Evolutionary conservation across 2,329 filamentous ascomycete species (phyloP), one percentile per base, ranked within the genome.

Genomic region (Penicillium sp.): DNA sequence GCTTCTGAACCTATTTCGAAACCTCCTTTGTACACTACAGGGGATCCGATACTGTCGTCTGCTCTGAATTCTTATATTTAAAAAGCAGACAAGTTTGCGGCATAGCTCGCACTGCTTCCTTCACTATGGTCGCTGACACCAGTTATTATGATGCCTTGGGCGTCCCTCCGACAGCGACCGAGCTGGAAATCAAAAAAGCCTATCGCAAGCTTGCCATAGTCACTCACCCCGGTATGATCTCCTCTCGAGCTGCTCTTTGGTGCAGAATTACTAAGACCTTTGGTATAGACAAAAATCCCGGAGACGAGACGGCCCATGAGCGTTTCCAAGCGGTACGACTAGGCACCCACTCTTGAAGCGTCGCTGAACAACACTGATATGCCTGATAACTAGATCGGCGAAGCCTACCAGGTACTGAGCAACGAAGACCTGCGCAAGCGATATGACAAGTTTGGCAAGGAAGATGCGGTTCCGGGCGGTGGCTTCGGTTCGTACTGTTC

Each of bases 381-480:
- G 27, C 46, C 48, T 47, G 48, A 25, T 33, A 52, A 37, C 46
- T 62, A 81, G 77, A 83, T 86, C 54, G 82, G 83, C 51, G 83
- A 86, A 68, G 83, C 83, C 50, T 86, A 86, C 64, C 83, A 86
- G 62, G 73, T 98, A 43, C 83, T 98, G 54, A 93, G 87, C 64
- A 86, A 96, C 66, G 78, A 84, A 57, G 86, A 95, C 50, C 79
- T 97, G 54, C 85, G 93, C 62, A 88, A 86, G 63, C 85, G 88
- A 64, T 98, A 98, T 76, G 93, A 98, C 73, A 95, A 95, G 72
- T 91, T 84, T 76, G 93, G 93, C 68, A 97, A 97, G 73, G 93
- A 98, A 63, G 83, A 88, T 58, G 90, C 93, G 5, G 88, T 91
- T 65, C 93, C 93, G 0, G 83, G 84, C 61, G 87, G 89, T 62